A percentile compares a stretch with the other conserved stretches of the same genome.
phyloP scores from a whole-genome alignment of 2,329 filamentous ascomycete species.

The Aspergillus carbonarius region DNA sequence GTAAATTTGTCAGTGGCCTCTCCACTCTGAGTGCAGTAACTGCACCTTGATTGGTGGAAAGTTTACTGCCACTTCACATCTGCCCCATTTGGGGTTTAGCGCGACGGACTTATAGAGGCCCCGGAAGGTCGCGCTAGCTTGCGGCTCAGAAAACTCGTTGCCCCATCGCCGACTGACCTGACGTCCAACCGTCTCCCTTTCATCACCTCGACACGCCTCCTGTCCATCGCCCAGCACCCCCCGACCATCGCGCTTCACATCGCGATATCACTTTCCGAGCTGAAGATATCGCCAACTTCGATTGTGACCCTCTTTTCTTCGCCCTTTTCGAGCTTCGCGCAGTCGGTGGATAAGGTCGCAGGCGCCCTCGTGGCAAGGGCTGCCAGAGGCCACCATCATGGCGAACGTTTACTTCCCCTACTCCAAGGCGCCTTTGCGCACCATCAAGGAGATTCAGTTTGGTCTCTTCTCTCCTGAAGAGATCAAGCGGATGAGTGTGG shows the following conservation, averaged over 20 bases:
- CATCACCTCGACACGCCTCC: slow-evolving; percentile 37
- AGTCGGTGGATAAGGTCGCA: slow-evolving; percentile 40
- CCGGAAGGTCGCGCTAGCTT: slow-evolving; percentile 24
- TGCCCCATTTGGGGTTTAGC: slow-evolving; percentile 8
- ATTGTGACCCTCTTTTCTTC: slow-evolving; percentile 28
- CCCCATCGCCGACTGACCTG: slow-evolving; percentile 40
- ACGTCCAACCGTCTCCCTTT: slow-evolving; percentile 43
- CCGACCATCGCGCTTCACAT: slow-evolving; percentile 44
- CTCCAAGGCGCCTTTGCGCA: slow-evolving; percentile 94
- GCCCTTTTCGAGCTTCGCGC: slow-evolving; percentile 34
- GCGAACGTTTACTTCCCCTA: slow-evolving; percentile 87
- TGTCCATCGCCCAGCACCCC: slow-evolving; percentile 32
- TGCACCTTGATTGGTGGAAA: slow-evolving; percentile 7
- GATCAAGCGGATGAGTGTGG: slow-evolving; percentile 98
- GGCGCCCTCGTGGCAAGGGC: slow-evolving; percentile 51
- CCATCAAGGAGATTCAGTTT: slow-evolving; percentile 98
- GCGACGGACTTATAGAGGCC: slow-evolving; percentile 17
- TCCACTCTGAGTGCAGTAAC: neutral
- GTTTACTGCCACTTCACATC: neutral
- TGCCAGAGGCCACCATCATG: slow-evolving; percentile 65
- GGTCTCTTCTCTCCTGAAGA: slow-evolving; percentile 96
- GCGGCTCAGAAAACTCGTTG: slow-evolving; percentile 41
- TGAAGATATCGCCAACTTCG: slow-evolving; percentile 25
- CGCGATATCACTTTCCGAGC: slow-evolving; percentile 39
- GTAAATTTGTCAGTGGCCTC: slow-evolving; percentile 15